Evolutionary conservation across 108 stramenopile genomes (phyloP).

Genomic region (Pseudonitzschia pungens): DNA sequence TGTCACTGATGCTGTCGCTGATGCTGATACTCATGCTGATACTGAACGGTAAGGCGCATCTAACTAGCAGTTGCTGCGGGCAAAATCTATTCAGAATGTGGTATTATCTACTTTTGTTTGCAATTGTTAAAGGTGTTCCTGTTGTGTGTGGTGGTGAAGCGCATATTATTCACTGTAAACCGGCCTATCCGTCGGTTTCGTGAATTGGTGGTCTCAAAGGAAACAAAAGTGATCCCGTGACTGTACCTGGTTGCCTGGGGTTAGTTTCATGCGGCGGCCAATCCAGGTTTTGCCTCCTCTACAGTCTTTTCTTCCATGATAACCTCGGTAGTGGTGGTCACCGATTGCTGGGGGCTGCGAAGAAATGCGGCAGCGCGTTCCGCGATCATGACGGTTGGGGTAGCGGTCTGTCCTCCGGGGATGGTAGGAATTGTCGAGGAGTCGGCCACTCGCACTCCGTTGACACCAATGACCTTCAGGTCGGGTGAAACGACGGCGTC

Average conservation of each 20-base stretch:
- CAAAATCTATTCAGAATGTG: not conserved
- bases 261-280: constrained; percentile 1
- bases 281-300: not conserved
- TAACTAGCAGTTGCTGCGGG: too few relatives aligned
- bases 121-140: not conserved
- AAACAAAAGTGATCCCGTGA: not conserved
- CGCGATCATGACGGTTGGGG: constrained; percentile 52
- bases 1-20: too few relatives aligned
- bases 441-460: constrained; percentile 45
- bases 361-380: constrained; percentile 44
- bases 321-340: constrained; percentile 9
- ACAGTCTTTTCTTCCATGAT: constrained; percentile 13
- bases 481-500: constrained; percentile 39
- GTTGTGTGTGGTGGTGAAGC: not conserved
- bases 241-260: not conserved
- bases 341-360: constrained; percentile 15
- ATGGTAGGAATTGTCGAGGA: constrained; percentile 41
- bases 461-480: constrained; percentile 38
- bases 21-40: too few relatives aligned
- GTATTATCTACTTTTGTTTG: not conserved
- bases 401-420: constrained; percentile 42
- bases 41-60: too few relatives aligned
- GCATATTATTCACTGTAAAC: not conserved
- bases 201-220: not conserved
- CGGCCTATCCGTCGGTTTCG: not conserved